Evolutionary conservation across 139 green algal genomes (phyloP).

Genomic region (Gonium pectorale): DNA sequence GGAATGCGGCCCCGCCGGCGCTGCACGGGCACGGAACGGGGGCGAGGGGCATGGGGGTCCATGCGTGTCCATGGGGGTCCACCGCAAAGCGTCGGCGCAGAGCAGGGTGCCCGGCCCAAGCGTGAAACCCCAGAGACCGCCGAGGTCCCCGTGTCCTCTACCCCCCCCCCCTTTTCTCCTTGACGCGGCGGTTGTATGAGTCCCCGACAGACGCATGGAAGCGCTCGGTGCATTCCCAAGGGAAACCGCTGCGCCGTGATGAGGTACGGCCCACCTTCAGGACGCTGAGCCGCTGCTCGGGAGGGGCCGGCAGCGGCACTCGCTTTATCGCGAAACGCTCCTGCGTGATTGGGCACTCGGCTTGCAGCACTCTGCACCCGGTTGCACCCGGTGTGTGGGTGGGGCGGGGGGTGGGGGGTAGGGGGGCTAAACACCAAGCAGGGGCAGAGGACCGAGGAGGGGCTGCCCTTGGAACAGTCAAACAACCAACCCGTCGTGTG

Average conservation of each 20-base stretch:
- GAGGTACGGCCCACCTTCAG: background rate
- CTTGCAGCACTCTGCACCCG: background rate
- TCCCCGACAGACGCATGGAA: background rate
- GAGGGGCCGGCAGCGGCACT: background rate
- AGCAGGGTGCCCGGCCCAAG: background rate
- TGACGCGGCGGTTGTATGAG: background rate
- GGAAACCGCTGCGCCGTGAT: background rate
- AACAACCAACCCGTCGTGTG: no score
- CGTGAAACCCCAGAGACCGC: no score
- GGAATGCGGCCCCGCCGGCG: no score
- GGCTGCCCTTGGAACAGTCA: background rate
- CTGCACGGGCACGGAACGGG: no score
- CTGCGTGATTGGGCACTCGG: background rate
- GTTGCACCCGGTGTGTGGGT: background rate
- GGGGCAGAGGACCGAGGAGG: no score
- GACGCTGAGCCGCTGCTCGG: background rate
- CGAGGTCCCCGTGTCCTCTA: no score
- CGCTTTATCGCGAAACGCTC: conserved; percentile 6
- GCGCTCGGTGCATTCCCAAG: background rate
- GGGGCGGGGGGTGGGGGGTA: background rate
- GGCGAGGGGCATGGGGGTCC: no score
- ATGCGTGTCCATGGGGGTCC: no score
- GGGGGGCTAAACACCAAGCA: background rate
- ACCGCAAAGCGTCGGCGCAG: background rate
- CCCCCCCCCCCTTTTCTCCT: background rate